These are phyloP conservation scores for Plantago elongata DNA, from an alignment of 257 asterid genomes.

Conservation along the genomic window DNA sequence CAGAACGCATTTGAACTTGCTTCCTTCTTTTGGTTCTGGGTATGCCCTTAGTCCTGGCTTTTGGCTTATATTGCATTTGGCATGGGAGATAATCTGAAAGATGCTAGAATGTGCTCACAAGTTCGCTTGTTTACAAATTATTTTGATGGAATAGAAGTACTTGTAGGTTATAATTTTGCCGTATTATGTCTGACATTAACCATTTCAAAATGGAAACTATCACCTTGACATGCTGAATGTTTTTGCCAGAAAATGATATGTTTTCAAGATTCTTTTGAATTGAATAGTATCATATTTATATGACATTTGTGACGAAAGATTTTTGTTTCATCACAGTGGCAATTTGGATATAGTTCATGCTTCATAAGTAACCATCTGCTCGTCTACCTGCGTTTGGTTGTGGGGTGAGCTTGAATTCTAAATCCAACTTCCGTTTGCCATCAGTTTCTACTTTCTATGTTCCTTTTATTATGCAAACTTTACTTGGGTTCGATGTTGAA, in stretches of 20 bases:
- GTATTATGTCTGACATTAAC: too few relatives aligned
- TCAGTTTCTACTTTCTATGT: neutral
- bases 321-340: constrained; percentile 65
- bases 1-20: constrained; percentile 81
- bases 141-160: too few relatives aligned
- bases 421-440: neutral
- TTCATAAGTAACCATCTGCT: constrained; percentile 75
- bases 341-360: constrained; percentile 92
- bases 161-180: too few relatives aligned
- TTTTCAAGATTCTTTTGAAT: constrained; percentile 4
- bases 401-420: constrained; percentile 55
- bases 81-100: neutral
- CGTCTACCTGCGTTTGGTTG: constrained; percentile 69
- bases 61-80: constrained; percentile 7
- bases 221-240: too few relatives aligned
- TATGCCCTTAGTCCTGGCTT: constrained; percentile 29
- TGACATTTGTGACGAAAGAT: constrained; percentile 20
- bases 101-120: too few relatives aligned
- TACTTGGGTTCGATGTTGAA: neutral
- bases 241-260: too few relatives aligned
- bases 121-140: too few relatives aligned
- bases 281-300: neutral
- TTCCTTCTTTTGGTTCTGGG: constrained; percentile 99
- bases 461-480: neutral
- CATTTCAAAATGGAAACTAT: too few relatives aligned